Percentiles rank a stretch among this genome's conserved stretches.
phyloP scores from a whole-genome alignment of 2,329 filamentous ascomycete species.

The Neophaeococcomyces mojaviensis region DNA sequence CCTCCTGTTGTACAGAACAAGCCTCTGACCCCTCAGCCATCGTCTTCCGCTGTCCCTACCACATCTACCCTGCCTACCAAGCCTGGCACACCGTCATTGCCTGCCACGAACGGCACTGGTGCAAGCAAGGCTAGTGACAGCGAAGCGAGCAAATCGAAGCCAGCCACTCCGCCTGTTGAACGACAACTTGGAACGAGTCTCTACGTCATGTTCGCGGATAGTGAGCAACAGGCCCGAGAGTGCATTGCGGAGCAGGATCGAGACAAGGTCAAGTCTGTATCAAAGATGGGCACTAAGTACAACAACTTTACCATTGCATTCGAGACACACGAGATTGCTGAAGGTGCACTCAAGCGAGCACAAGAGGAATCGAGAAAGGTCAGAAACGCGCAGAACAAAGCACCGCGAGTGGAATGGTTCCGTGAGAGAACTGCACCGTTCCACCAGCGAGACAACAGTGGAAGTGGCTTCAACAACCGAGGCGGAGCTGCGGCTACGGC shows the following conservation, averaged over 20 bases:
- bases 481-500: conserved; percentile 57
- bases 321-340: conserved; percentile 69
- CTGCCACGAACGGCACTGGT: conserved; percentile 44
- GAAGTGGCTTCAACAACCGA: conserved; percentile 50
- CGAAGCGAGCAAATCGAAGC: conserved; percentile 52
- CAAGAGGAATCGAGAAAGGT: conserved; percentile 69
- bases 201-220: conserved; percentile 80
- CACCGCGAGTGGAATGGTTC: conserved; percentile 77
- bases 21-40: conserved; percentile 43
- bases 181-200: conserved; percentile 65
- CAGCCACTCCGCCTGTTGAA: conserved; percentile 45
- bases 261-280: conserved; percentile 68
- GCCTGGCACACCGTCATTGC: conserved; percentile 25
- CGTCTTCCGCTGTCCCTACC: conserved; percentile 24
- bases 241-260: conserved; percentile 78
- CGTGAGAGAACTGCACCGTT: conserved; percentile 52
- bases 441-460: conserved; percentile 33
- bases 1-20: conserved; percentile 43
- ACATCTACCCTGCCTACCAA: conserved; percentile 29
- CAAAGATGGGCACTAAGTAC: conserved; percentile 54
- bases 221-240: conserved; percentile 72
- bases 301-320: conserved; percentile 88
- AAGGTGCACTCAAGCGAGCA: conserved; percentile 61
- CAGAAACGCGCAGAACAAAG: conserved; percentile 61
- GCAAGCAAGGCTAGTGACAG: conserved; percentile 32